A percentile compares a stretch with the other conserved stretches of the same genome.
Evolutionary conservation across 169 alveolate genomes (phyloP).

Genomic region (Theileria sp.): DNA sequence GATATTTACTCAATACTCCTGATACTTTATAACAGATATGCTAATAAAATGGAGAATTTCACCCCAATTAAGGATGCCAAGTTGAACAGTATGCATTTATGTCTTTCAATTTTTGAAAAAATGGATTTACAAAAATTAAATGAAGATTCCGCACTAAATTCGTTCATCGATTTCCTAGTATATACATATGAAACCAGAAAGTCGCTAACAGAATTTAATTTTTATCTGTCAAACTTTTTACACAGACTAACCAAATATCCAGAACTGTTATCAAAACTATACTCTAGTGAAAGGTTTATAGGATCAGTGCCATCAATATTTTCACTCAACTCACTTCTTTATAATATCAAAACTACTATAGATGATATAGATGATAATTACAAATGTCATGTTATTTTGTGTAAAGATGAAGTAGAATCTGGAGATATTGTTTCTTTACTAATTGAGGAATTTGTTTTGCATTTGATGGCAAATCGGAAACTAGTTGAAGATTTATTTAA

Average conservation of each 20-base stretch:
- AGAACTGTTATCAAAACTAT: neutral
- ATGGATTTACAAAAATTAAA: neutral
- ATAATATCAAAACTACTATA: neutral
- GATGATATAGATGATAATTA: constrained; percentile 1
- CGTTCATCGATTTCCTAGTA: neutral
- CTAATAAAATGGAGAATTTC: neutral
- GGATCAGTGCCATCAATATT: neutral
- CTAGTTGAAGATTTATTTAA: neutral
- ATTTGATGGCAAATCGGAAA: neutral
- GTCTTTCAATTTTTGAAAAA: neutral
- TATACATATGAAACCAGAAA: neutral
- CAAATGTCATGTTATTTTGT: neutral
- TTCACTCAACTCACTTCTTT: neutral
- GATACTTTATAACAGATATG: neutral
- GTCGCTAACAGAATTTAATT: neutral
- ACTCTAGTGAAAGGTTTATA: neutral
- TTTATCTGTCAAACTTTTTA: neutral
- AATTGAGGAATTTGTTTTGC: neutral
- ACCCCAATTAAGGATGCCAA: neutral
- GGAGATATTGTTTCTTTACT: neutral
- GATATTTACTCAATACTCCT: neutral
- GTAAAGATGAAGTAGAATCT: neutral
- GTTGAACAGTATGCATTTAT: neutral
- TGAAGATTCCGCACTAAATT: neutral
- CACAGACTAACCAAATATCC: neutral